Conservation (phyloP, 129 eudicot species). For the Scalesia atractyloides region DNA sequence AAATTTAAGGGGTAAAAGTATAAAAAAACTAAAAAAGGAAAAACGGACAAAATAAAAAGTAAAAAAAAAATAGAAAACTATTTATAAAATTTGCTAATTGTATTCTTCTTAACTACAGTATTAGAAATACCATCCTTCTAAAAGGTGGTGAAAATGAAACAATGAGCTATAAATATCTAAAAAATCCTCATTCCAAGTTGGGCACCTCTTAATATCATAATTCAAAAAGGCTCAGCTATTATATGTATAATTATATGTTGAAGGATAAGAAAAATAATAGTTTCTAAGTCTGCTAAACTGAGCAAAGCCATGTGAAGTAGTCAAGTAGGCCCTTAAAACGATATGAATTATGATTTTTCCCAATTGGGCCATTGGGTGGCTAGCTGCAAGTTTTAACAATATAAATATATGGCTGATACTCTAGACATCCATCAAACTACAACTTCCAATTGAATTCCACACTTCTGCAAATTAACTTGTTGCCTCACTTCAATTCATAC, state of each 20-base stretch:
- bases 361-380: not conserved
- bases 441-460: not conserved
- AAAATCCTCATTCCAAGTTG: constrained; percentile 17
- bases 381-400: not conserved
- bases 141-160: constrained; percentile 15
- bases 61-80: too few relatives aligned
- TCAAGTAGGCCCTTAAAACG: constrained; percentile 23
- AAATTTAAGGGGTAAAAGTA: too few relatives aligned
- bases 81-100: too few relatives aligned
- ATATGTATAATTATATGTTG: not conserved
- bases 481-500: not conserved
- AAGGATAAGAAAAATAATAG: constrained; percentile 5
- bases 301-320: constrained; percentile 39
- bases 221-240: not conserved
- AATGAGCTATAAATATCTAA: constrained; percentile 11
- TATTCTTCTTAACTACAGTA: not conserved
- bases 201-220: constrained; percentile 18
- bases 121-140: constrained; percentile 8
- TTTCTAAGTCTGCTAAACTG: constrained; percentile 6
- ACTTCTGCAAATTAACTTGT: not conserved
- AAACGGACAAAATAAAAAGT: too few relatives aligned
- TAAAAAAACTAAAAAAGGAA: too few relatives aligned
- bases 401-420: not conserved
- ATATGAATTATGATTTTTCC: not conserved
- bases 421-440: not conserved